Evolutionary conservation across 352 stramenopile species (phyloP).

Genomic region (Saprolegnia parasitica): DNA sequence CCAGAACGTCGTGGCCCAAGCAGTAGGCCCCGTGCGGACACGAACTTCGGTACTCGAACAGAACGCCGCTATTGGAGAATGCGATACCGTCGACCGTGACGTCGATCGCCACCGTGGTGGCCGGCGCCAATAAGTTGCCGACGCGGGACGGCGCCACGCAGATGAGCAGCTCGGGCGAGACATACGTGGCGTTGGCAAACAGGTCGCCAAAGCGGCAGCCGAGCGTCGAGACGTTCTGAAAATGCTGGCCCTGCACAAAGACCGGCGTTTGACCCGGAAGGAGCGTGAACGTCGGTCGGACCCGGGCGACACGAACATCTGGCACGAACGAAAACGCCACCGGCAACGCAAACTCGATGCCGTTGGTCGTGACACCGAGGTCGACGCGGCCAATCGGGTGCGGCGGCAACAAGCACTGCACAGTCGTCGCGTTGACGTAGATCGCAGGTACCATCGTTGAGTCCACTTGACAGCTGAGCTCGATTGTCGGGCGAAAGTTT

Average conservation of each 20-base stretch:
- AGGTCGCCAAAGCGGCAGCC: constrained; percentile 83
- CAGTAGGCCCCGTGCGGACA: constrained; percentile 65
- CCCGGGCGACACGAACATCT: constrained; percentile 71
- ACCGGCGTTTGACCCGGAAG: constrained; percentile 77
- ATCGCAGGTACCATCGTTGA: constrained; percentile 35
- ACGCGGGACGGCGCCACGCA: constrained; percentile 79
- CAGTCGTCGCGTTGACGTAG: constrained; percentile 44
- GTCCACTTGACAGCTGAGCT: constrained; percentile 58
- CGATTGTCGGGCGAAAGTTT: constrained; percentile 51
- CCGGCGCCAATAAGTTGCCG: constrained; percentile 38
- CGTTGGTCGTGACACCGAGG: constrained; percentile 81
- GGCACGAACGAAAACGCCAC: constrained; percentile 73
- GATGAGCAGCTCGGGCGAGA: constrained; percentile 64
- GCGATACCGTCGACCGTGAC: constrained; percentile 85
- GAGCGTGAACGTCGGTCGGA: constrained; percentile 70
- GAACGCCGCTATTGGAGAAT: constrained; percentile 61
- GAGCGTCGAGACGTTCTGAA: constrained; percentile 86
- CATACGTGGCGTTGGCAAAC: constrained; percentile 61
- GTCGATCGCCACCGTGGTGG: constrained; percentile 61
- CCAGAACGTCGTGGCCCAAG: constrained; percentile 43
- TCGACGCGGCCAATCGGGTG: constrained; percentile 52
- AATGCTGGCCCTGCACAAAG: constrained; percentile 92
- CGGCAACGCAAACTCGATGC: constrained; percentile 53
- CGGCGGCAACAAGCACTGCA: constrained; percentile 58
- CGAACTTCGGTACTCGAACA: constrained; percentile 68